Percentiles rank a stretch among this genome's conserved stretches.
Evolutionary conservation across 495 filamentous ascomycete genomes (phyloP).

Genomic region (Lophium mytilinum): DNA sequence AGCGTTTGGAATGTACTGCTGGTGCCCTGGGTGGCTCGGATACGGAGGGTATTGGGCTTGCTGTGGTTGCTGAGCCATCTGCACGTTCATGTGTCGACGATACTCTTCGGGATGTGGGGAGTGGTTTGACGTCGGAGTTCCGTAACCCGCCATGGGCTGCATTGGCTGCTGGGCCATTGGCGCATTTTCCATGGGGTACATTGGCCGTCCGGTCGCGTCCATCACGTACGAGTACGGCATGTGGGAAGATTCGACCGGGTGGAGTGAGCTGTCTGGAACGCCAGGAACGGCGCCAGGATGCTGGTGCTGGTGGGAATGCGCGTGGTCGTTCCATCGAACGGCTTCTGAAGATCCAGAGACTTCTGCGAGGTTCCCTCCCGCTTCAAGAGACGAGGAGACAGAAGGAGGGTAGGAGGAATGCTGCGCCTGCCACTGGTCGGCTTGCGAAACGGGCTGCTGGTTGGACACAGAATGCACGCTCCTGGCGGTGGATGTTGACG

Average conservation of each 20-base stretch:
- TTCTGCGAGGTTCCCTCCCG: conserved; percentile 7
- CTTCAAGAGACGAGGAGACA: conserved; percentile 20
- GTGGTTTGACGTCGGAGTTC: conserved; percentile 18
- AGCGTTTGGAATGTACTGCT: conserved; percentile 10
- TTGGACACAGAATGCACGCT: conserved; percentile 14
- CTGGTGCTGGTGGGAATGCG: conserved; percentile 13
- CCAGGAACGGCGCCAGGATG: conserved; percentile 12
- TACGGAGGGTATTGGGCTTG: conserved; percentile 8
- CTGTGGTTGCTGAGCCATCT: conserved; percentile 10
- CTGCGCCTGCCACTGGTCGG: conserved; percentile 21
- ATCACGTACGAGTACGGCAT: conserved; percentile 19
- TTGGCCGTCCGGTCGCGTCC: conserved; percentile 19
- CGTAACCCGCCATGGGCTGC: conserved; percentile 15
- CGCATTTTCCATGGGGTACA: conserved; percentile 22
- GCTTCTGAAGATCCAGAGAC: conserved; percentile 5
- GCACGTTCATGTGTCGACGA: conserved; percentile 15
- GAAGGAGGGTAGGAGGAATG: conserved; percentile 8
- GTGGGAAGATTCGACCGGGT: background rate
- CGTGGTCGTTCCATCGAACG: conserved; percentile 20
- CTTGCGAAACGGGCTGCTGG: conserved; percentile 18
- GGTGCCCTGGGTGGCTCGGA: background rate
- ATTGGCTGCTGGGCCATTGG: conserved; percentile 21
- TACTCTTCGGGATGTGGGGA: conserved; percentile 17
- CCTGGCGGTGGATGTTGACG: conserved; percentile 16
- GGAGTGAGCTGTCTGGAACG: conserved; percentile 5